Conservation (phyloP, 495 filamentous ascomycete species). For the Aspergillus wentii region DNA sequence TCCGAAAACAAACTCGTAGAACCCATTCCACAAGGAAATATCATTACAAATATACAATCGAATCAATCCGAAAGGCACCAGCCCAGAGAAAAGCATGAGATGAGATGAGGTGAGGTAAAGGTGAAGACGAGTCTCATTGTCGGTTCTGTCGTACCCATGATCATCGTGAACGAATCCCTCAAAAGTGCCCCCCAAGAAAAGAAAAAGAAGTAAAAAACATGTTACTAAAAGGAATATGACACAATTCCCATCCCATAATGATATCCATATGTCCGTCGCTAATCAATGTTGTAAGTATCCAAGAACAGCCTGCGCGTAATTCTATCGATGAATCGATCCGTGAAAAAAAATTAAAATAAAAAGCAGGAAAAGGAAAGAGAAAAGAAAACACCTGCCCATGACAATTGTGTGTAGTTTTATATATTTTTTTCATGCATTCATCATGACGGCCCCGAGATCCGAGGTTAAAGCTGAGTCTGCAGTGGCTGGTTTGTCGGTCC, state of each 20-base stretch:
- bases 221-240: constrained; percentile 1
- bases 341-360: neutral
- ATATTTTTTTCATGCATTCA: constrained; percentile 42
- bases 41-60: constrained; percentile 4
- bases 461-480: constrained; percentile 22
- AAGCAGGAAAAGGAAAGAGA: neutral
- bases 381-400: neutral
- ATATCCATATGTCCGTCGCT: too few species aligned
- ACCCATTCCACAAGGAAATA: too few species aligned
- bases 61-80: constrained; percentile 1
- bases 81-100: too few species aligned
- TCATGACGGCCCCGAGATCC: constrained; percentile 33
- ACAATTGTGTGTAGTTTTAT: too few species aligned
- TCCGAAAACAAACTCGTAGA: constrained; percentile 11
- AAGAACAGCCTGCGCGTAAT: constrained; percentile 13
- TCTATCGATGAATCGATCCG: constrained; percentile 16
- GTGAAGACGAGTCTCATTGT: too few species aligned
- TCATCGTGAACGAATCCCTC: too few species aligned
- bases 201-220: neutral
- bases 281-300: constrained; percentile 17
- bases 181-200: too few species aligned
- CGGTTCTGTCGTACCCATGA: too few species aligned
- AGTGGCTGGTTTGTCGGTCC: constrained; percentile 11
- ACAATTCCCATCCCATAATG: too few species aligned
- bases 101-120: too few species aligned